phyloP scores from a whole-genome alignment of 1,284 basidiomycete species.

The Phellopilus nigrolimitatus region DNA sequence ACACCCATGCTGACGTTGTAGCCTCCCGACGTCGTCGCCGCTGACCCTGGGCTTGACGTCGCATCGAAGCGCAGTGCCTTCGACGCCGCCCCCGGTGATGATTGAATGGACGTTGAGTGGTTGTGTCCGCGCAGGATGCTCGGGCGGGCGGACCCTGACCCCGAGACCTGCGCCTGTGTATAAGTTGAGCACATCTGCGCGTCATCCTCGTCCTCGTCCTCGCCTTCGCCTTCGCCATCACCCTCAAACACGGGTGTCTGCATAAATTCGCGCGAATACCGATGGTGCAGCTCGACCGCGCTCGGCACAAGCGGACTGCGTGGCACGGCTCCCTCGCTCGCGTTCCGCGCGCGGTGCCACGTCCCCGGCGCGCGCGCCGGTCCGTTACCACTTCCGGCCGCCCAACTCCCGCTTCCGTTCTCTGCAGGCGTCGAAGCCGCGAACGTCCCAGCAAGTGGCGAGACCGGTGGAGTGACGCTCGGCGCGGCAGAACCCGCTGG shows the following conservation, averaged over 20 bases:
- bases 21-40: not conserved
- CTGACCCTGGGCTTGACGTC: not conserved
- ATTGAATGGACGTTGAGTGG: constrained; percentile 4
- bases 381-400: not conserved
- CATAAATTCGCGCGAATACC: constrained; percentile 9
- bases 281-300: constrained; percentile 18
- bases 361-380: not conserved
- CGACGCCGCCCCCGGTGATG: constrained; percentile 1
- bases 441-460: constrained; percentile 9
- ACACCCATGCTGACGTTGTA: not conserved
- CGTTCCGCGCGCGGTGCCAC: constrained; percentile 11
- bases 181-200: not conserved
- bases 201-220: not conserved
- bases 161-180: not conserved
- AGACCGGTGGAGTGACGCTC: constrained; percentile 4
- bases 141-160: not conserved
- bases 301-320: constrained; percentile 16
- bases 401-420: not conserved
- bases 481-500: not conserved
- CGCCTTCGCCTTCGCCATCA: constrained; percentile 1
- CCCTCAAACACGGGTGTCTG: not conserved
- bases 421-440: constrained; percentile 1
- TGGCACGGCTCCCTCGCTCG: constrained; percentile 9
- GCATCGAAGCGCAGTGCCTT: constrained; percentile 13
- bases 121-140: constrained; percentile 18